These are phyloP conservation scores for Hypoxylon fragiforme DNA, from an alignment of 495 filamentous ascomycete genomes.

Conservation along the genomic window DNA sequence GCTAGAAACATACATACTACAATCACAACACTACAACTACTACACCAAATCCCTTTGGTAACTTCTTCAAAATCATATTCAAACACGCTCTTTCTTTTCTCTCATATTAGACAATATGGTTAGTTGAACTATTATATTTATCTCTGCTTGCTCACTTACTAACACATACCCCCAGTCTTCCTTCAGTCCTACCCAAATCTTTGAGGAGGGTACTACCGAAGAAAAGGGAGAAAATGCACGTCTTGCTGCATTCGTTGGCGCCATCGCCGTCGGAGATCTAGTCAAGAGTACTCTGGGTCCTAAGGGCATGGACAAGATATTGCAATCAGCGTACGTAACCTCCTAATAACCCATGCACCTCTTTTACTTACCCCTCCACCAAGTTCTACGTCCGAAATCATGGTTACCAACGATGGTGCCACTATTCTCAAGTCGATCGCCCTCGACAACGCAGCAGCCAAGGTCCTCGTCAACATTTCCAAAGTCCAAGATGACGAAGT, in stretches of 20 bases:
- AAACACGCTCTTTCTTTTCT: not conserved
- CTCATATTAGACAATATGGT: constrained; percentile 27
- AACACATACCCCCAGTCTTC: constrained; percentile 46
- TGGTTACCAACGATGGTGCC: constrained; percentile 98
- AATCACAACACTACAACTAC: not conserved
- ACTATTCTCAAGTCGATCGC: constrained; percentile 98
- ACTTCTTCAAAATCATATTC: too few species aligned
- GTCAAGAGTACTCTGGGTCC: constrained; percentile 97
- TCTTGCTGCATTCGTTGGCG: constrained; percentile 93
- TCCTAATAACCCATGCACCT: constrained; percentile 42
- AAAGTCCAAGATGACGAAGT: constrained; percentile 99
- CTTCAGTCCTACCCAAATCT: constrained; percentile 94
- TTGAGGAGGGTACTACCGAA: constrained; percentile 93
- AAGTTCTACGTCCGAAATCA: constrained; percentile 93
- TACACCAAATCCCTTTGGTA: not conserved
- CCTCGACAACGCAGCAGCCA: constrained; percentile 97
- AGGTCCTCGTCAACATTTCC: constrained; percentile 97
- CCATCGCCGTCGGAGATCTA: constrained; percentile 94
- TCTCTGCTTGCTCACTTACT: constrained; percentile 5
- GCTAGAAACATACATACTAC: constrained; percentile 10
- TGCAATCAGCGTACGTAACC: constrained; percentile 84
- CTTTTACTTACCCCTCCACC: constrained; percentile 7
- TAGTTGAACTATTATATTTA: not conserved
- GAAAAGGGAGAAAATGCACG: constrained; percentile 99
- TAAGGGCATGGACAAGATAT: constrained; percentile 99